These are phyloP conservation scores for Sphagnurus paluster DNA, from an alignment of 1,284 basidiomycete species.

Conservation along the genomic window DNA sequence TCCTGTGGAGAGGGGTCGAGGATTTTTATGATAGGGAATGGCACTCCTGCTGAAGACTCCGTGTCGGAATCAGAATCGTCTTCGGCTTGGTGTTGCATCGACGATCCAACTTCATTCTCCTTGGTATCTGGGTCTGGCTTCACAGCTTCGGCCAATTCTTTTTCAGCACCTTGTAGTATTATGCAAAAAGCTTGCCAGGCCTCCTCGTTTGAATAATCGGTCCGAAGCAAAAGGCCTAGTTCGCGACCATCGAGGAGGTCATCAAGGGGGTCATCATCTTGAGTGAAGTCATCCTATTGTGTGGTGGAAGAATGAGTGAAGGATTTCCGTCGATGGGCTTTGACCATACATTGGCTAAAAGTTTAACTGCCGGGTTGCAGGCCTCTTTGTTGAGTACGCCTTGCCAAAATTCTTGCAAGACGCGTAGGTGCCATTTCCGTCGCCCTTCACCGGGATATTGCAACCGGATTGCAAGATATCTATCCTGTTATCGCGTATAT, in stretches of 20 bases:
- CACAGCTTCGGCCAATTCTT: constrained; percentile 38
- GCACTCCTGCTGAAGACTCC: constrained; percentile 31
- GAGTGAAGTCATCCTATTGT: constrained; percentile 18
- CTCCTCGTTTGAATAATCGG: constrained; percentile 64
- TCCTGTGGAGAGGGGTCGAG: constrained; percentile 46
- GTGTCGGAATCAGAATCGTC: constrained; percentile 36
- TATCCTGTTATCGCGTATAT: constrained; percentile 20
- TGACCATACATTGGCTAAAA: constrained; percentile 13
- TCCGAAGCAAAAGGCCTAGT: constrained; percentile 64
- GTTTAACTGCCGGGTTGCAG: constrained; percentile 10
- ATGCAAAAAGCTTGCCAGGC: constrained; percentile 60
- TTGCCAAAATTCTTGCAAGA: constrained; percentile 43
- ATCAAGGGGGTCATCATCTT: constrained; percentile 35
- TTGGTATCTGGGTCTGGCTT: constrained; percentile 12
- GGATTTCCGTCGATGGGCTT: not conserved
- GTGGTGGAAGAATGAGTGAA: constrained; percentile 1
- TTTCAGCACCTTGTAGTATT: constrained; percentile 52
- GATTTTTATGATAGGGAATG: constrained; percentile 49
- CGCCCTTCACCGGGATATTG: constrained; percentile 39
- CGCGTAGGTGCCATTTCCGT: constrained; percentile 39
- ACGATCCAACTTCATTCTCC: constrained; percentile 18
- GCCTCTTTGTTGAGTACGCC: constrained; percentile 10
- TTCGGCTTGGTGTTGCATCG: constrained; percentile 5
- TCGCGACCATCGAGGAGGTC: constrained; percentile 47
- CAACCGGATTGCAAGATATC: constrained; percentile 32